Conservation (phyloP, 1,284 basidiomycete species). For the Leccinum idahoense region DNA sequence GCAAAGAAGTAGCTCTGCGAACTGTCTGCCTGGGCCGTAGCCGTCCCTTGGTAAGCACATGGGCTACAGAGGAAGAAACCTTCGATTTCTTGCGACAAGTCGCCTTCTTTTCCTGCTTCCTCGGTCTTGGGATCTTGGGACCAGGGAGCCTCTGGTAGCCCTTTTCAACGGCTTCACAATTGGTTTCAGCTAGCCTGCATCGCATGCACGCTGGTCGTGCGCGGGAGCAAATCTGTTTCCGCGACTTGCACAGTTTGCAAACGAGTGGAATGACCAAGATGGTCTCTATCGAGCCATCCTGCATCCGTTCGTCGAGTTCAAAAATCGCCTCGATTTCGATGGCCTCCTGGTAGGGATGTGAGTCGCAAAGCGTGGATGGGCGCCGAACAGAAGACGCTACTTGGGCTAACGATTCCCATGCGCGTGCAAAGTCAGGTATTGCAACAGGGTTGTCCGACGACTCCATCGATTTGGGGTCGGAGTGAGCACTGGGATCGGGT, state of each 20-base stretch:
- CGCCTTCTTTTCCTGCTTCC: neutral
- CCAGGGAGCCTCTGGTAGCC: constrained; percentile 23
- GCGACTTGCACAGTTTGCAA: constrained; percentile 13
- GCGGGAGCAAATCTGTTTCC: constrained; percentile 24
- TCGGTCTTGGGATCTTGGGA: constrained; percentile 12
- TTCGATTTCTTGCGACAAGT: neutral
- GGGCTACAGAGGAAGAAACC: neutral
- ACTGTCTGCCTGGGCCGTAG: neutral
- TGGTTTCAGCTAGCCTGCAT: constrained; percentile 9
- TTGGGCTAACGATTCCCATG: constrained; percentile 16
- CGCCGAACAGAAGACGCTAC: constrained; percentile 22
- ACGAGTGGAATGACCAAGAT: constrained; percentile 20
- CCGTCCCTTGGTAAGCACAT: neutral
- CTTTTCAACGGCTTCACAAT: constrained; percentile 1
- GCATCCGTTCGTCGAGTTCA: constrained; percentile 19
- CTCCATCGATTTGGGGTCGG: neutral
- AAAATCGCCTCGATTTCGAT: constrained; percentile 25
- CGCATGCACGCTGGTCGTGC: constrained; percentile 18
- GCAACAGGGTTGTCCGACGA: neutral
- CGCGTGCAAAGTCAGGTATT: constrained; percentile 20
- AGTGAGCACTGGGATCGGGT: neutral
- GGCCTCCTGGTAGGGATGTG: constrained; percentile 15
- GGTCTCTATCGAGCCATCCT: constrained; percentile 6
- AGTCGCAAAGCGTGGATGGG: constrained; percentile 16
- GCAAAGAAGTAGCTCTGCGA: neutral